Conservation (phyloP, 306 rosid species). For the Acacia melanoxylon region DNA sequence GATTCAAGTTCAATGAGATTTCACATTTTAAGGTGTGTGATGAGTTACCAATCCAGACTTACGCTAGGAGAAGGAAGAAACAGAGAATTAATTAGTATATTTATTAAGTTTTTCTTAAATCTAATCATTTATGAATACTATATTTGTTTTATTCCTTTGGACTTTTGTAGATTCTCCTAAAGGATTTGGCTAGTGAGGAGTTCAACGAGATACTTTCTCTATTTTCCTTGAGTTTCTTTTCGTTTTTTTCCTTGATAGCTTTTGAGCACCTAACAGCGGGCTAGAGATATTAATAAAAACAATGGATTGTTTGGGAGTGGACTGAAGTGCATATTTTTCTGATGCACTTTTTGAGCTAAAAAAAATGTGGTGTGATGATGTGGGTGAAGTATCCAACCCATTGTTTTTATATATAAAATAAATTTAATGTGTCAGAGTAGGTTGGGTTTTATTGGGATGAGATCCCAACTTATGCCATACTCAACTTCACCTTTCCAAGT, state of each 20-base stretch:
- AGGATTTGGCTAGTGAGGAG: too few species aligned
- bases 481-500: background rate
- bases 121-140: too few species aligned
- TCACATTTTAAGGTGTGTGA: background rate
- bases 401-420: background rate
- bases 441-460: background rate
- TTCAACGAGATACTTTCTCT: too few species aligned
- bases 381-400: background rate
- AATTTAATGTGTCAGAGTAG: background rate
- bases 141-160: too few species aligned
- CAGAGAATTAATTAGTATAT: too few species aligned
- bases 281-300: background rate
- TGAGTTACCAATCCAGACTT: too few species aligned
- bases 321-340: background rate
- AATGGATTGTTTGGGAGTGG: background rate
- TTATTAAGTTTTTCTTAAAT: too few species aligned
- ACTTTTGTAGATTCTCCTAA: too few species aligned
- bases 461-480: background rate
- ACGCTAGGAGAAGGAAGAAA: too few species aligned
- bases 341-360: background rate
- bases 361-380: background rate
- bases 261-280: too few species aligned
- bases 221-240: too few species aligned
- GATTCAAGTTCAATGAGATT: background rate
- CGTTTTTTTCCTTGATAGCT: too few species aligned